Evolutionary conservation across 495 filamentous ascomycete species (phyloP), one percentile per base, ranked within the genome.

Genomic region (Hypoxylon perforatum): DNA sequence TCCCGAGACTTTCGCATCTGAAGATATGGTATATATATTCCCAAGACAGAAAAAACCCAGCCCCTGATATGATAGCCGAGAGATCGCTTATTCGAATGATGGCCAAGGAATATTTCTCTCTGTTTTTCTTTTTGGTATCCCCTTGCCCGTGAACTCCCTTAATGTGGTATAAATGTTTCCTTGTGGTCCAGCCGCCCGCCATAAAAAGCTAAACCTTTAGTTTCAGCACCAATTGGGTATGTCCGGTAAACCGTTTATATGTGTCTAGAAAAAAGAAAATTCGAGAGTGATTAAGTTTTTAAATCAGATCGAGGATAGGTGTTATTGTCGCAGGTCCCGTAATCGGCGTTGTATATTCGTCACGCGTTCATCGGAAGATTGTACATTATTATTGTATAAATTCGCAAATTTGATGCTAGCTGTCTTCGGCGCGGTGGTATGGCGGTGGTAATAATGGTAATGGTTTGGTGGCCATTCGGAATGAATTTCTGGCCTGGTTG

Each of bases 141-240:
- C 38, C 5, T 38, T n/a, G n/a, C 51, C 63, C 50, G 11, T 17
- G 10, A 61, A 44, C 47, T 45, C 57, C 57, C 33, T 48, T 36
- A n/a, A n/a, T n/a, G 30, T 42, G 28, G 22, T 23, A 10, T 42
- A 36, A n/a, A 47, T 30, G 17, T 8, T 63, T 49, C 52, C 58
- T 49, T 50, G 42, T 56, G 36, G 54, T 55, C 65, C 59, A 55
- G 65, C 58, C 65, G 55, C 54, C 58, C 42, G 21, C 58, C 53
- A 52, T 51, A 42, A 56, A n/a, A 57, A 25, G 19, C 12, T 28
- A 28, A 54, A 52, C 41, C 47, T 46, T 5, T 33, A 19, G 21
- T 45, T 58, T 55, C 21, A 15, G 49, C 23, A 21, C 58, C 14
- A n/a, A 17, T 63, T 58, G 42, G 59, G 65, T 63, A 63, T 63